Evolutionary conservation across 2,329 filamentous ascomycete species (phyloP).

Genomic region (Colletotrichum sp.): DNA sequence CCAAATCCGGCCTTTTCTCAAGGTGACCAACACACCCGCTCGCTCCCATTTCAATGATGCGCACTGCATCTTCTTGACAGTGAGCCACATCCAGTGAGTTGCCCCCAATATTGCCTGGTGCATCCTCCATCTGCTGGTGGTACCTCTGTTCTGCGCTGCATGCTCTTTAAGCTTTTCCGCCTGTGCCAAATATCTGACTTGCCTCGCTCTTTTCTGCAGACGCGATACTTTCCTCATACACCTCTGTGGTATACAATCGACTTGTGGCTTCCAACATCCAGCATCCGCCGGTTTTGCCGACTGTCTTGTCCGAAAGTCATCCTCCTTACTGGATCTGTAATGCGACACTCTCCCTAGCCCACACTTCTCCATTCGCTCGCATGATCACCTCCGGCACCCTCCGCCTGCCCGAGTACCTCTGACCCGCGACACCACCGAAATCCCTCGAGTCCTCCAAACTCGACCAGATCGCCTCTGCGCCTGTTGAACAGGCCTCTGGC

Average conservation of each 20-base stretch:
- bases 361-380: not conserved
- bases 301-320: not conserved
- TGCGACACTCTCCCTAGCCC: constrained; percentile 9
- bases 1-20: not conserved
- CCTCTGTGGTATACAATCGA: not conserved
- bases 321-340: not conserved
- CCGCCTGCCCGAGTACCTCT: not conserved
- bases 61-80: not conserved
- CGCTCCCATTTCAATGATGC: not conserved
- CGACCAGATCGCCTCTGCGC: not conserved
- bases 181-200: constrained; percentile 15
- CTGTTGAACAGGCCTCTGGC: not conserved
- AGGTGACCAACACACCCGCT: not conserved
- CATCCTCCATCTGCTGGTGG: not conserved
- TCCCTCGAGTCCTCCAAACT: not conserved
- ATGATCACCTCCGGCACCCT: not conserved
- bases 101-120: not conserved
- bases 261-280: not conserved
- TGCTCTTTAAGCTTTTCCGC: not conserved
- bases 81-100: not conserved
- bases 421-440: constrained; percentile 1
- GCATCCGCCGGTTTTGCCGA: not conserved
- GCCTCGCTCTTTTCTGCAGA: not conserved
- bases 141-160: not conserved
- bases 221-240: not conserved